Conservation (phyloP, 2,329 filamentous ascomycete species). For the Aspergillus aculeatinus region DNA sequence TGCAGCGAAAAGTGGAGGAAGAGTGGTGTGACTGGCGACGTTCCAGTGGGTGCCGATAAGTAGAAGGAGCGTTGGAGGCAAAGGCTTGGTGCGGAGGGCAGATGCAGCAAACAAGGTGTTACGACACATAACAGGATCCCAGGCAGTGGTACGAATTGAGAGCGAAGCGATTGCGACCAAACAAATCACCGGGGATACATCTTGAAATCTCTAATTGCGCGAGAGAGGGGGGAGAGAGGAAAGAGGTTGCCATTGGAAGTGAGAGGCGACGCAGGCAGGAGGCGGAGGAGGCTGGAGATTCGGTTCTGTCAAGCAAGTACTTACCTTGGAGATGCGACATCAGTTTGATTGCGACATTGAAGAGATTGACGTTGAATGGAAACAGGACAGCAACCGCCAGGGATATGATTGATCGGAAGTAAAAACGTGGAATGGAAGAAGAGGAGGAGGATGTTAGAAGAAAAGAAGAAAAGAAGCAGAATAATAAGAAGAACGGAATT, state of each 20-base stretch:
- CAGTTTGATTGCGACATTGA: slow-evolving; percentile 6
- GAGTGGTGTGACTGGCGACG: slow-evolving; percentile 1
- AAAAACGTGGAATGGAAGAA: background rate
- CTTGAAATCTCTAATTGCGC: background rate
- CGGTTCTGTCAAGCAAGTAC: background rate
- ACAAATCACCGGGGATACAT: background rate
- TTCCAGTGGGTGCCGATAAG: slow-evolving; percentile 5
- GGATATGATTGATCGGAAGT: background rate
- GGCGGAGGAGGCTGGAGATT: background rate
- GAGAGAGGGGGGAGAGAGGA: background rate
- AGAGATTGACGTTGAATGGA: background rate
- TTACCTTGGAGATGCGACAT: slow-evolving; percentile 25
- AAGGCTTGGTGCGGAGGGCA: slow-evolving; percentile 19
- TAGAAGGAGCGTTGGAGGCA: slow-evolving; percentile 26
- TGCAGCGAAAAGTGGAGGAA: background rate
- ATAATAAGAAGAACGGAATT: background rate
- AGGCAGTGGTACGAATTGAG: background rate
- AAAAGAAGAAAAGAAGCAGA: slow-evolving; percentile 10
- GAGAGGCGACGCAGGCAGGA: background rate
- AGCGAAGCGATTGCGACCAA: background rate
- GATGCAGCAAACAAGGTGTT: slow-evolving; percentile 20
- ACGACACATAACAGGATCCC: slow-evolving; percentile 14
- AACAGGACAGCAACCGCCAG: background rate
- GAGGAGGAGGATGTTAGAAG: background rate
- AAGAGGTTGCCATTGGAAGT: background rate